phyloP scores from a whole-genome alignment of 495 filamentous ascomycete species.

The Bombardia bombarda region DNA sequence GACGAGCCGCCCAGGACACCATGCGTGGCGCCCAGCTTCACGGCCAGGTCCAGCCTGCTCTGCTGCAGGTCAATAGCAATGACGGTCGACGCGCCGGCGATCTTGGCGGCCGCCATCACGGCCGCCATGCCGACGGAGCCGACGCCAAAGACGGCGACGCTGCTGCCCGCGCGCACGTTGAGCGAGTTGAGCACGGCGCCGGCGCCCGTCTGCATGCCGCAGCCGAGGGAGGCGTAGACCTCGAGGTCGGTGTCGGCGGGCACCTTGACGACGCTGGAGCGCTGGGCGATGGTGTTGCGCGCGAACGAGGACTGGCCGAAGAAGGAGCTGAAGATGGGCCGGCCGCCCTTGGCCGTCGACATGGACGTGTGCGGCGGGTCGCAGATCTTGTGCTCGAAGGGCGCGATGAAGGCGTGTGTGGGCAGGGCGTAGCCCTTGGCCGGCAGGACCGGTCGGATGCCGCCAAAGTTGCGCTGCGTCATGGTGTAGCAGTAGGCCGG shows the following conservation, averaged over 20 bases:
- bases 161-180: conserved; percentile 43
- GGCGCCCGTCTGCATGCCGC: conserved; percentile 38
- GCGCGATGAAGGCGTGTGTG: no score
- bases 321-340: conserved; percentile 56
- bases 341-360: conserved; percentile 35
- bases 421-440: not conserved
- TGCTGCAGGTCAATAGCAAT: conserved; percentile 59
- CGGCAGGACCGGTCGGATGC: conserved; percentile 13
- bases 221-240: conserved; percentile 35
- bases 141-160: conserved; percentile 63
- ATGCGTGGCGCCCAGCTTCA: conserved; percentile 47
- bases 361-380: no score
- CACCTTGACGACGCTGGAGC: conserved; percentile 23
- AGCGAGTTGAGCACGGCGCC: conserved; percentile 38
- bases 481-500: conserved; percentile 51
- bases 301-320: conserved; percentile 45
- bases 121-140: conserved; percentile 66
- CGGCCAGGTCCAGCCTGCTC: conserved; percentile 51
- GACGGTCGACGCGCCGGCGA: conserved; percentile 27
- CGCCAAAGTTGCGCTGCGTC: conserved; percentile 31
- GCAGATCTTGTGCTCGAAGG: no score
- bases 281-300: conserved; percentile 27
- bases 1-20: conserved; percentile 16
- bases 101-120: conserved; percentile 27
- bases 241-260: conserved; percentile 19